Evolutionary conservation across 2,329 filamentous ascomycete genomes (phyloP), one percentile per base, ranked within the genome.

Genomic region (Fusarium goolgardi): DNA sequence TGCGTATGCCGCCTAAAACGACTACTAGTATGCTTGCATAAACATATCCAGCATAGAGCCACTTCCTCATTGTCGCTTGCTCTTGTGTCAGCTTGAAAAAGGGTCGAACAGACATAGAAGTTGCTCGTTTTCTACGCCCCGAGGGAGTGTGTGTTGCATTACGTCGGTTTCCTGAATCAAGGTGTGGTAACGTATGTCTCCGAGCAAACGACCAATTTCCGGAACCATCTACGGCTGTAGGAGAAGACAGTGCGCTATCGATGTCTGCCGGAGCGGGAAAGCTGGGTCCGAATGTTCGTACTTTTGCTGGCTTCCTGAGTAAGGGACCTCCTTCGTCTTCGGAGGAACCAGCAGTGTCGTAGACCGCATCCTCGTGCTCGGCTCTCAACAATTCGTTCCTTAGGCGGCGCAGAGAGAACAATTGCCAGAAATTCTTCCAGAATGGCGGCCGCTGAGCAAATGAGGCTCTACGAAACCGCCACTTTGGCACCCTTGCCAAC

Each of bases 401-500:
- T 54, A 89, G 76, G 34, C 79, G 81, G 43, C 82, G 80, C 73
- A 84, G 84, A 0, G 84, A 78, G 59, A 85, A 59, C 69, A 66
- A 79, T 70, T 69, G 82, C 74, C 58, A 80, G 76, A 71, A 79
- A 54, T 64, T 79, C 78, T 71, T 83, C 74, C 69, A 82, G 53
- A 70, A 76, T 65, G 64, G 77, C 72, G 35, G 75, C 63, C 58
- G 79, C 77, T 70, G 79, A 78, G 57, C 72, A 31, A 75, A 76
- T 2, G 80, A 77, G 20, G 84, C 80, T 56, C 89, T 87, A 71
- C 88, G 86, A 73, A 98, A 94, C 43, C 94, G 91, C 93, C 95
- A 97, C 72, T 89, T 93, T 4, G 96, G 96, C 20, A 98, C 92
- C 59, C 95, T 86, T 51, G 95, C 94, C 63, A 99, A 81, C 27